Percentiles rank a stretch among this genome's conserved stretches.
These are phyloP conservation scores for Xanthoconium separans DNA, from an alignment of 1,284 basidiomycete genomes.

Conservation along the genomic window DNA sequence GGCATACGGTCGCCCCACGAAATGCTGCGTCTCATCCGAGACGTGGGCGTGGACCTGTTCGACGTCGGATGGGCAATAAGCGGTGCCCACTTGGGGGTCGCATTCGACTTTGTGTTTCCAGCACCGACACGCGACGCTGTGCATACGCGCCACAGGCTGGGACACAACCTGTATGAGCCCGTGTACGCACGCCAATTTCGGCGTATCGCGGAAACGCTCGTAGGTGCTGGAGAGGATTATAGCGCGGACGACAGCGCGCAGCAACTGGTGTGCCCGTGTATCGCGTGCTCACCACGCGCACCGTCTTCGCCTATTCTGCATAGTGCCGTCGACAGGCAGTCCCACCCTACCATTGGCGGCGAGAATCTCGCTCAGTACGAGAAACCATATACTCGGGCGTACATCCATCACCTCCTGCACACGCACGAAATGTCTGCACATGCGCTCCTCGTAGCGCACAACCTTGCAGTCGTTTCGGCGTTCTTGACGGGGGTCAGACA, in stretches of 20 bases:
- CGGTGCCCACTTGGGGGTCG: constrained; percentile 66
- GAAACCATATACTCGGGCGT: constrained; percentile 60
- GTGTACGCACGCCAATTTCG: constrained; percentile 61
- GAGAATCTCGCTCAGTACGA: constrained; percentile 11
- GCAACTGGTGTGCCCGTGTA: constrained; percentile 49
- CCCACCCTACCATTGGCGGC: constrained; percentile 1
- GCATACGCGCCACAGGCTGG: constrained; percentile 45
- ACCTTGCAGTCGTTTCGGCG: constrained; percentile 59
- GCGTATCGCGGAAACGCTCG: constrained; percentile 45
- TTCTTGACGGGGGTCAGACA: constrained; percentile 62
- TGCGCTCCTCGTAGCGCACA: constrained; percentile 69
- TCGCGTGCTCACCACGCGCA: constrained; percentile 58
- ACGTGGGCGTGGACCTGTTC: constrained; percentile 72
- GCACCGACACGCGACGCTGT: constrained; percentile 26
- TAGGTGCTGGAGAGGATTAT: constrained; percentile 25
- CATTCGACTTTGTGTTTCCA: constrained; percentile 76
- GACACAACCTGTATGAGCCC: constrained; percentile 68
- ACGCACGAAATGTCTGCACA: constrained; percentile 88
- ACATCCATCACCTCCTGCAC: constrained; percentile 77
- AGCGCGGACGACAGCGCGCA: background rate
- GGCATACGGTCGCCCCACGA: constrained; percentile 68
- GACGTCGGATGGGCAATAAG: constrained; percentile 69
- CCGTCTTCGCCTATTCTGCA: constrained; percentile 45
- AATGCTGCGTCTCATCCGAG: constrained; percentile 59
- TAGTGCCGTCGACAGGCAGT: constrained; percentile 44